These are phyloP conservation scores for Tolypocladium tropicale DNA, from an alignment of 2,329 filamentous ascomycete species.

Conservation along the genomic window DNA sequence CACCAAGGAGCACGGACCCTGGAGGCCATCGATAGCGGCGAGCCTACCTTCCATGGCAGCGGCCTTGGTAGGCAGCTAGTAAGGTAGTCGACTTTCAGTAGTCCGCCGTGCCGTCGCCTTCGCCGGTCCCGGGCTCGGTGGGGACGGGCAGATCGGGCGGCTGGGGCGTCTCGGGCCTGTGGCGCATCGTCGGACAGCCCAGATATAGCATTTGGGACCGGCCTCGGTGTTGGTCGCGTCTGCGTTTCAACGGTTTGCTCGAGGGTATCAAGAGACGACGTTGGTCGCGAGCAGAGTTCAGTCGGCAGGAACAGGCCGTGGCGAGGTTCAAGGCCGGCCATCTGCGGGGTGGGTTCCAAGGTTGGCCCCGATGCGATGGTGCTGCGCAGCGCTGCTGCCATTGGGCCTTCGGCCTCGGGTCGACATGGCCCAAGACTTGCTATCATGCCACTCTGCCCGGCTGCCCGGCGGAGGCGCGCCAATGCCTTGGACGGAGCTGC, in stretches of 20 bases:
- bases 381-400: neutral
- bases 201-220: neutral
- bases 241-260: neutral
- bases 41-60: neutral
- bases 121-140: slow-evolving; percentile 18
- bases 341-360: neutral
- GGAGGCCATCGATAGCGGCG: neutral
- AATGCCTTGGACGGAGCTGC: neutral
- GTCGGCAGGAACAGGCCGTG: neutral
- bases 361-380: neutral
- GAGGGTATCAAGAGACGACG: neutral
- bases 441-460: neutral
- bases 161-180: slow-evolving; percentile 20
- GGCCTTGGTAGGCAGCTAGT: too few species aligned
- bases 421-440: neutral
- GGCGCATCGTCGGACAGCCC: slow-evolving; percentile 1
- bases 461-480: neutral
- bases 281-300: neutral
- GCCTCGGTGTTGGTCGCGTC: neutral
- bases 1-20: neutral
- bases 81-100: slow-evolving; percentile 4
- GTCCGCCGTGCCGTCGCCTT: slow-evolving; percentile 20
- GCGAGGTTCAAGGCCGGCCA: neutral
- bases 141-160: slow-evolving; percentile 16
- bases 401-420: neutral